Base-by-base conservation (phyloP, 2,329 filamentous ascomycete species). In the Colletotrichum siamense region DNA sequence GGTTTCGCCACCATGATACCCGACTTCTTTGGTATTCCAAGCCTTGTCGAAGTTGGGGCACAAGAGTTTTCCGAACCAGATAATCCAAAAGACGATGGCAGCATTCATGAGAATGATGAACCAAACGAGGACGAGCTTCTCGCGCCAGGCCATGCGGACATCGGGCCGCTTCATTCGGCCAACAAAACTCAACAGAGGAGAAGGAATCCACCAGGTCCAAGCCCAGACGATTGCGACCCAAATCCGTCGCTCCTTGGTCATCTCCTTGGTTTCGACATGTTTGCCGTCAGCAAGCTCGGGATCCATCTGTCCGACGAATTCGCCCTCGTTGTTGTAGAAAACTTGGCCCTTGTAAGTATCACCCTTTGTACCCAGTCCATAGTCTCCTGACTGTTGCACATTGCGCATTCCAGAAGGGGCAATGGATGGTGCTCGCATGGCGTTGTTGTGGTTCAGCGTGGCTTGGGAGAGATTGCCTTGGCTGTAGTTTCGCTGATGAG, bases 141-240 rank as follows among this genome's bases (percentile, higher is more conserved):
- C 97, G 85, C 97, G 92, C 97, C 97, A 99, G 0, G 97, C 97
- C 92, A 98, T 95, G 30, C 97, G 95, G 10, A 99, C 95, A 86
- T 99, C 97, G 3, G 96, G 97, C 71, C 97, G 93, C 86, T 98
- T 98, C 97, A 99, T 99, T 26, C 96, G 95, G 36, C 97, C 97
- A 74, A 99, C 82, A 76, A 90, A 94, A n/a, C 91, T 91, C 18
- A 99, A 92, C 3, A 95, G 79, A 64, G 95, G 94, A 0, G 96
- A 99, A 1, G 97, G 97, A 79, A 98, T 97, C 94, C 95, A 99
- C 83, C 95, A 99, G 0, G 97, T 99, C 65, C 98, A 79, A 1
- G 91, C 91, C 96, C 96, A 99, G 5, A 97, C 95, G 55, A 97
- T 85, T 3, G 85, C 91, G 28, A 98, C 92, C 97, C 97, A 99